Base-by-base conservation (phyloP, 148 eudicot species). In the Tetragonia tetragonoides region DNA sequence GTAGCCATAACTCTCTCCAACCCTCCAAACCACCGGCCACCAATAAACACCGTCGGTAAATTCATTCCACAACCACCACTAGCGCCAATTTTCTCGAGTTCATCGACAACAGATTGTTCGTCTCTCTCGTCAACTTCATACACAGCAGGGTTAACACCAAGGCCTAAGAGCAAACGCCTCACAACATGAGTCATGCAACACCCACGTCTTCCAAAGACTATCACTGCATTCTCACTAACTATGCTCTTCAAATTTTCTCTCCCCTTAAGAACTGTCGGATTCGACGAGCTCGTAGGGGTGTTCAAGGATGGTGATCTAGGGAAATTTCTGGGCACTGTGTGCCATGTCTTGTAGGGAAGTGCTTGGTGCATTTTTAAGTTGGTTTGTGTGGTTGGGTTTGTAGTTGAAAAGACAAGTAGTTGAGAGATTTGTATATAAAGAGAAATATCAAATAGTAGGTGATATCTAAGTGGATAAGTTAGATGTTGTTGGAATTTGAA, bases 1-100 rank as follows among this genome's bases (percentile, higher is more conserved):
- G 89, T 64, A 0, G 88, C 85, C 84, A 92, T 90, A 59, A 92
- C 66, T 75, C 85, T 69, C 62, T 92, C 97, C 79, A 90, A 72
- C 34, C 92, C 91, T 2, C 97, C 97, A 20, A 88, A 86, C 86
- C 88, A 81, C 81, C 74, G 61, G 9, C 97, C 97, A 1, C 92
- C 97, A 64, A 92, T 86, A 47, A 92, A 92, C 85, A 92, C 93
- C 73, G 86, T 82, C 72, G 97, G 97, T 24, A 91, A 85, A 85
- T 83, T 84, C 76, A 84, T 18, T 51, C 70, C 44, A 23, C 34
- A 57, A 1, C 28, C 59, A 42, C 51, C 15, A 0, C 79, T 46
- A 21, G 46, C 23, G 3, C 8, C 72, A 46, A 75, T 46, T 64
- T 3, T 38, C 73, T 75, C 66, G 15, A 91, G 60, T 63, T 85